phyloP scores from a whole-genome alignment of 768 basidiomycete genomes.

The Boletus subcaerulescens region DNA sequence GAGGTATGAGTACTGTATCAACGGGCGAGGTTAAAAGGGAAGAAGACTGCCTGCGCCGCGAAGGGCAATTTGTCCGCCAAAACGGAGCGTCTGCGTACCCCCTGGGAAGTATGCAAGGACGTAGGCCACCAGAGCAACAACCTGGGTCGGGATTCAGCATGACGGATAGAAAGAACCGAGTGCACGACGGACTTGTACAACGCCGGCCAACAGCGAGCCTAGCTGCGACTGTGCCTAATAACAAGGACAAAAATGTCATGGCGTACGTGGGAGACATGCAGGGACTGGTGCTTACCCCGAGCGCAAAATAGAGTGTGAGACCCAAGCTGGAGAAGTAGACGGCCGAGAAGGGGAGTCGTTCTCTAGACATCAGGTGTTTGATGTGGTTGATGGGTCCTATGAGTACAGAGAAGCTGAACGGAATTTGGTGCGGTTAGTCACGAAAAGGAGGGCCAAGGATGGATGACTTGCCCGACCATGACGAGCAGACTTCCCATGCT shows the following conservation, averaged over 20 bases:
- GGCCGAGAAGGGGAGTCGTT: slow-evolving; percentile 79
- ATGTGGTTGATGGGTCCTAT: slow-evolving; percentile 89
- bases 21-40: slow-evolving; percentile 51
- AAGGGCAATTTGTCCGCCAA: slow-evolving; percentile 77
- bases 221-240: slow-evolving; percentile 76
- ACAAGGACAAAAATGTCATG: not conserved
- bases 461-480: slow-evolving; percentile 79
- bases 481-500: slow-evolving; percentile 86
- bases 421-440: not conserved
- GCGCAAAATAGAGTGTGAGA: slow-evolving; percentile 87
- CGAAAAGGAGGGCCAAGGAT: not conserved
- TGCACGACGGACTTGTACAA: slow-evolving; percentile 59
- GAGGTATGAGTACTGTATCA: not conserved
- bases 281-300: slow-evolving; percentile 55
- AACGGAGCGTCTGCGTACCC: slow-evolving; percentile 73
- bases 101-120: slow-evolving; percentile 96
- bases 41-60: slow-evolving; percentile 82
- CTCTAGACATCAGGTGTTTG: slow-evolving; percentile 80
- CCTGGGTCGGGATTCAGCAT: slow-evolving; percentile 35
- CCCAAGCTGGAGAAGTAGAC: slow-evolving; percentile 83
- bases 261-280: not conserved
- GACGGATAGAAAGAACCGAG: not conserved
- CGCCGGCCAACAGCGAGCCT: slow-evolving; percentile 79
- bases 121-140: slow-evolving; percentile 83
- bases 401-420: slow-evolving; percentile 70